These are phyloP conservation scores for Ettlia oleoabundans DNA, from an alignment of 139 green algal species.

Conservation along the genomic window DNA sequence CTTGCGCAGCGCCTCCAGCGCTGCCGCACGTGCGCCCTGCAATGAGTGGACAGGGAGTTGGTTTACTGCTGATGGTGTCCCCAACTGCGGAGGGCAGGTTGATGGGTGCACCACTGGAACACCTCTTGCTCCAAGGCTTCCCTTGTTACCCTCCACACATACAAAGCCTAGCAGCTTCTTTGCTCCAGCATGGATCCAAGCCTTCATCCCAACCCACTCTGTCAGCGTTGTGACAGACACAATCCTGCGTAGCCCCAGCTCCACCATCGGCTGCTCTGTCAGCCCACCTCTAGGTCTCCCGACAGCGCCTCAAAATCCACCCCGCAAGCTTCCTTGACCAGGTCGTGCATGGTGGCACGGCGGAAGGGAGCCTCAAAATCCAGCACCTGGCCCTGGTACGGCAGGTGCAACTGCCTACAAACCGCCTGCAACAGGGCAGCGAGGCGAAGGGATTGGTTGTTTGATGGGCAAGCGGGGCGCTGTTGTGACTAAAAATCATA, in stretches of 20 bases:
- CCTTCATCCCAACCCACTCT: too few relatives aligned
- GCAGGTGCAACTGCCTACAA: slow-evolving; percentile 44
- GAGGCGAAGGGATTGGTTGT: not conserved
- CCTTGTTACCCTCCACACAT: too few relatives aligned
- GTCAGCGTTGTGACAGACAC: too few relatives aligned
- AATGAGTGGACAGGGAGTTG: slow-evolving; percentile 25
- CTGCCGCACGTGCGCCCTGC: slow-evolving; percentile 52
- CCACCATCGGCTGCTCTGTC: too few relatives aligned
- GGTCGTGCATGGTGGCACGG: slow-evolving; percentile 88
- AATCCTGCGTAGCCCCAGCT: not conserved
- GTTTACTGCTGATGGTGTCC: not conserved
- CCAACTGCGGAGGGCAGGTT: too few relatives aligned
- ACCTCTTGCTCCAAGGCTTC: too few relatives aligned
- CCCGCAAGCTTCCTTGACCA: slow-evolving; percentile 75
- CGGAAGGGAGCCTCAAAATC: slow-evolving; percentile 89
- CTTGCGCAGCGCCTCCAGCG: slow-evolving; percentile 43
- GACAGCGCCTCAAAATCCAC: slow-evolving; percentile 31
- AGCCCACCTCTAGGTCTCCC: slow-evolving; percentile 22
- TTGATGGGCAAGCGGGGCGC: not conserved
- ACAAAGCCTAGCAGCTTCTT: too few relatives aligned
- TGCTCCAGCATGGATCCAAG: not conserved
- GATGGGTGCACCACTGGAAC: too few relatives aligned
- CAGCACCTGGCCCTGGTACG: slow-evolving; percentile 84
- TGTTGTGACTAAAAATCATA: too few relatives aligned
- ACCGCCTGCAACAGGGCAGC: slow-evolving; percentile 23